These are phyloP conservation scores for Penicillium fuscoglaucum DNA, from an alignment of 2,329 filamentous ascomycete species.

Conservation along the genomic window DNA sequence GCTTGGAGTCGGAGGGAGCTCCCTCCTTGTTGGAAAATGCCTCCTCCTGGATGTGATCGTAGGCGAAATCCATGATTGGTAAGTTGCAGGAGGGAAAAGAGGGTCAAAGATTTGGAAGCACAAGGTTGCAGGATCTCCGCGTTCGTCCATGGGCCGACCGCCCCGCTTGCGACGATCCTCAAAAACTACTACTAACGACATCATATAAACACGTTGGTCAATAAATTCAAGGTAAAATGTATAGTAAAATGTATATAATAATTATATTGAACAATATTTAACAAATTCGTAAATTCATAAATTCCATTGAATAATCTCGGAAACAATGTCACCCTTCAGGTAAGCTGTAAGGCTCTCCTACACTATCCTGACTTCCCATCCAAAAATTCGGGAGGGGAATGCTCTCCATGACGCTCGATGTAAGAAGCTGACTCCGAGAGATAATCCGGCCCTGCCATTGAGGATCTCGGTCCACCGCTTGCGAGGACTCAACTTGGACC, in stretches of 20 bases:
- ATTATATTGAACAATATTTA: not conserved
- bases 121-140: constrained; percentile 26
- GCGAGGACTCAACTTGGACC: constrained; percentile 46
- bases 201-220: not conserved
- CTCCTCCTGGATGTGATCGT: constrained; percentile 94
- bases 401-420: constrained; percentile 48
- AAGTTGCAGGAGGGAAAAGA: constrained; percentile 5
- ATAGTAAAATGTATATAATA: not conserved
- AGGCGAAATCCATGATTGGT: constrained; percentile 81
- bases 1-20: constrained; percentile 42
- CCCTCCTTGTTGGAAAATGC: constrained; percentile 60
- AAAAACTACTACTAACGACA: not conserved
- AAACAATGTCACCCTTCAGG: constrained; percentile 22
- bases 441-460: constrained; percentile 27
- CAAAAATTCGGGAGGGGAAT: constrained; percentile 42
- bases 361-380: constrained; percentile 41
- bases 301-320: not conserved
- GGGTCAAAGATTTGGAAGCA: constrained; percentile 15
- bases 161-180: constrained; percentile 24
- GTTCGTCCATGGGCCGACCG: constrained; percentile 36
- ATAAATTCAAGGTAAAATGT: not conserved
- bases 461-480: constrained; percentile 33
- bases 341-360: constrained; percentile 39
- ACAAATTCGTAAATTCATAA: constrained; percentile 20
- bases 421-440: constrained; percentile 39